Evolutionary conservation across 2,329 filamentous ascomycete genomes (phyloP).

Genomic region (Scytalidium sp.): DNA sequence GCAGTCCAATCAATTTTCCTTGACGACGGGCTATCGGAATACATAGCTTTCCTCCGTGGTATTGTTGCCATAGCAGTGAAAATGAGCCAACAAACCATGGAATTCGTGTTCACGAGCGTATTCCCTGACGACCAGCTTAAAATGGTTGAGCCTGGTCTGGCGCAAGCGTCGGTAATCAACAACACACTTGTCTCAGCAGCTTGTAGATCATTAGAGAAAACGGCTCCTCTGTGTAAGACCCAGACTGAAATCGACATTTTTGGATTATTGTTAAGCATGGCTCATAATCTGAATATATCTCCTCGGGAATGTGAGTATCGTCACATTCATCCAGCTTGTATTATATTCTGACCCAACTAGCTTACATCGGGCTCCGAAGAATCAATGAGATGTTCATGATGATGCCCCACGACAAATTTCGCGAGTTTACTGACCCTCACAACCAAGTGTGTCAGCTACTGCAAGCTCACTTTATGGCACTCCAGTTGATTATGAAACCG

Average conservation of each 20-base stretch:
- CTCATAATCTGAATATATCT: slow-evolving; percentile 25
- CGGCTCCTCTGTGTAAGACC: slow-evolving; percentile 44
- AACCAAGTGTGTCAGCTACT: slow-evolving; percentile 18
- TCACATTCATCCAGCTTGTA: background rate
- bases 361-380: slow-evolving; percentile 16
- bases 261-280: slow-evolving; percentile 42
- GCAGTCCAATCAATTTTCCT: slow-evolving; percentile 56
- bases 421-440: slow-evolving; percentile 13
- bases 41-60: slow-evolving; percentile 59
- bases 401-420: slow-evolving; percentile 20
- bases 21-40: slow-evolving; percentile 56
- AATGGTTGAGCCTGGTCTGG: slow-evolving; percentile 42
- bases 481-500: slow-evolving; percentile 19
- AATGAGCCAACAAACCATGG: slow-evolving; percentile 46
- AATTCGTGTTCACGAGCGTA: slow-evolving; percentile 49
- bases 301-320: slow-evolving; percentile 17
- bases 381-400: slow-evolving; percentile 17
- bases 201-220: slow-evolving; percentile 37
- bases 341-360: slow-evolving; percentile 9
- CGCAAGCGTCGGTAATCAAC: slow-evolving; percentile 41
- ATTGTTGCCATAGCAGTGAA: slow-evolving; percentile 53
- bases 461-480: slow-evolving; percentile 21
- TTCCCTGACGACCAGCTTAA: slow-evolving; percentile 39
- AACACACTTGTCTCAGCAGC: slow-evolving; percentile 45
- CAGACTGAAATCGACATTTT: slow-evolving; percentile 47